Percentiles rank a stretch among this genome's conserved stretches.
Conservation (phyloP, 148 eudicot genomes). For the Nyssa sinensis region DNA sequence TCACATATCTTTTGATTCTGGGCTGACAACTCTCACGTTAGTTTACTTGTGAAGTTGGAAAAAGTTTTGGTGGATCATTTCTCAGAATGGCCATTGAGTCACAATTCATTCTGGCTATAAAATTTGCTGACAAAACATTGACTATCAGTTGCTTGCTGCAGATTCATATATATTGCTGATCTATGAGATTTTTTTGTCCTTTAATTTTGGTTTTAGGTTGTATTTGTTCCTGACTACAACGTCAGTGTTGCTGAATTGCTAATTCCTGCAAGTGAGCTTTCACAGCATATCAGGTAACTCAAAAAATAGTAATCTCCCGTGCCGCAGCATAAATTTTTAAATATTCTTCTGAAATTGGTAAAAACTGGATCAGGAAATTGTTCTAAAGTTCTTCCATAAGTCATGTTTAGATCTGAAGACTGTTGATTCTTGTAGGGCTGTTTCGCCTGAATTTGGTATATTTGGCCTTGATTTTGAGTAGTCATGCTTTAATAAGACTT, state of each 20-base stretch:
- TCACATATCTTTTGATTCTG: no score
- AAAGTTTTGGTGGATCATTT: background rate
- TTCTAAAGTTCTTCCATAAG: background rate
- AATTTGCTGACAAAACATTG: background rate
- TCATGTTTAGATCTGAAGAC: background rate
- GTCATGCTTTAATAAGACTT: background rate
- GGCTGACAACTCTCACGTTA: no score
- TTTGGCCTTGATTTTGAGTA: no score
- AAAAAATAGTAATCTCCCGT: background rate
- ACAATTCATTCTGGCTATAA: background rate
- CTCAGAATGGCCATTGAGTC: background rate
- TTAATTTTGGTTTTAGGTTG: slow-evolving; percentile 49
- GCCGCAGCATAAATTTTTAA: background rate
- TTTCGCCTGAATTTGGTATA: background rate
- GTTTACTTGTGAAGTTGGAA: background rate
- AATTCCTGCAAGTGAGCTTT: slow-evolving; percentile 94
- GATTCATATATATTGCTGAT: slow-evolving; percentile 3
- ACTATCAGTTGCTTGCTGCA: background rate
- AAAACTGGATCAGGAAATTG: no score
- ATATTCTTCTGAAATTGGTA: background rate
- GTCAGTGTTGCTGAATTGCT: slow-evolving; percentile 94
- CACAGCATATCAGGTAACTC: slow-evolving; percentile 90
- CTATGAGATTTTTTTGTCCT: slow-evolving; percentile 12
- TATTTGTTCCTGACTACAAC: slow-evolving; percentile 96
- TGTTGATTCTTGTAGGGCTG: background rate